Base-by-base conservation (phyloP, 2,329 filamentous ascomycete species). In the Magnaporthiopsis poae region DNA sequence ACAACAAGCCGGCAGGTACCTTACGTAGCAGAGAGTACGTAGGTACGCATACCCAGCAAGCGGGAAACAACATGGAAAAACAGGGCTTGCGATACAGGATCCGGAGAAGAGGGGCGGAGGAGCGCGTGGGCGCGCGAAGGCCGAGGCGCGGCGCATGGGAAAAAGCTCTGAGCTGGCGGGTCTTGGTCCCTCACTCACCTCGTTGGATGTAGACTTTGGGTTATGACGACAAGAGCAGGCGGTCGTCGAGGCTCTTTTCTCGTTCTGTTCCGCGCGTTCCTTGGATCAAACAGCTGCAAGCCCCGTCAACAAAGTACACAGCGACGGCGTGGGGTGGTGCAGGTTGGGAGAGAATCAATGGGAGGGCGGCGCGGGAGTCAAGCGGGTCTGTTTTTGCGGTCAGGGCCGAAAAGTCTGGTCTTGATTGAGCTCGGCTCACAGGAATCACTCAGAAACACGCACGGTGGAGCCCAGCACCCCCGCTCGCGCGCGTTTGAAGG, bases 301-400 rank as follows among this genome's bases (percentile, higher is more conserved):
- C n/a, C 46, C 46, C 21, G 21, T 46, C 39, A 7, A 25, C 68
- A 68, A 61, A 31, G 59, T 69, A 69, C 70, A 46, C 69, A 72
- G 72, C 69, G 72, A 72, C 70, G 71, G 72, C 74, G 75, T 78
- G 77, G 77, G 76, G 77, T 78, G 70, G 69, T 75, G 74, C 73
- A 75, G 74, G 71, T 75, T 70, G 69, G 70, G 72, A 72, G 71
- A 70, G 68, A 69, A 56, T 56, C 46, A 56, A 56, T 56, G 46
- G 46, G 18, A 56, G 46, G n/a, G 46, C 46, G 46, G 46, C n/a
- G 46, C 46, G 46, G 46, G 46, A 56, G 46, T 25, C 21, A 56
- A 56, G 46, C 46, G 46, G 46, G 46, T 56, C 46, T 56, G 27
- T 8, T 56, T 56, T 56, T 56, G 46, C 21, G 46, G 46, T 56